Percentiles rank a stretch among this genome's conserved stretches.
Evolutionary conservation across 2,329 filamentous ascomycete species (phyloP).

Genomic region (Colletotrichum eremochloae): DNA sequence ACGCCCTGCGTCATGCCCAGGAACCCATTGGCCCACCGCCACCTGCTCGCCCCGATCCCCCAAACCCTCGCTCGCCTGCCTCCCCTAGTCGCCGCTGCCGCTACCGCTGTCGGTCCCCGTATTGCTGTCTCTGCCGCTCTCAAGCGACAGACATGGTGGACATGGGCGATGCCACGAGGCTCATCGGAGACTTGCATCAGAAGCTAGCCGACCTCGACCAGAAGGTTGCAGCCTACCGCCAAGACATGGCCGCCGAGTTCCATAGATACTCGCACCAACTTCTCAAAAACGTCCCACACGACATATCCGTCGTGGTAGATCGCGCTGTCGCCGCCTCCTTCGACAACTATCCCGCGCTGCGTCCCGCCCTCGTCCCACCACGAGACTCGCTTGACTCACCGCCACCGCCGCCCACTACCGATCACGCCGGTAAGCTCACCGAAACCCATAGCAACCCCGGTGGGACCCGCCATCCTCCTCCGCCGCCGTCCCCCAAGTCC

Average conservation of each 20-base stretch:
- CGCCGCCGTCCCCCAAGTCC: constrained; percentile 36
- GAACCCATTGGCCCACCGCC: constrained; percentile 41
- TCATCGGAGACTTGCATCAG: constrained; percentile 65
- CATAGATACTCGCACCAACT: constrained; percentile 65
- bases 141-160: constrained; percentile 39
- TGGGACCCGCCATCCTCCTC: constrained; percentile 13
- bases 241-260: constrained; percentile 70
- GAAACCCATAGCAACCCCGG: constrained; percentile 19
- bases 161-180: constrained; percentile 63
- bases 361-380: constrained; percentile 50
- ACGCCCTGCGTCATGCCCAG: constrained; percentile 41
- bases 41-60: constrained; percentile 36
- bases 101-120: constrained; percentile 21
- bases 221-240: constrained; percentile 69
- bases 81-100: constrained; percentile 35
- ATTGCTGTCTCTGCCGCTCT: constrained; percentile 11
- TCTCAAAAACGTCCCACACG: constrained; percentile 61
- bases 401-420: constrained; percentile 47
- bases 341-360: constrained; percentile 61
- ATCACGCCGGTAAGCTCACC: constrained; percentile 27
- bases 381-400: constrained; percentile 51
- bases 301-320: constrained; percentile 61
- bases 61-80: constrained; percentile 24
- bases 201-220: constrained; percentile 69
- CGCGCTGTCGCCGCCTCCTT: constrained; percentile 61